A percentile compares a stretch with the other conserved stretches of the same genome.
These are phyloP conservation scores for Colletotrichum viniferum DNA, from an alignment of 2,329 filamentous ascomycete species.

Conservation along the genomic window DNA sequence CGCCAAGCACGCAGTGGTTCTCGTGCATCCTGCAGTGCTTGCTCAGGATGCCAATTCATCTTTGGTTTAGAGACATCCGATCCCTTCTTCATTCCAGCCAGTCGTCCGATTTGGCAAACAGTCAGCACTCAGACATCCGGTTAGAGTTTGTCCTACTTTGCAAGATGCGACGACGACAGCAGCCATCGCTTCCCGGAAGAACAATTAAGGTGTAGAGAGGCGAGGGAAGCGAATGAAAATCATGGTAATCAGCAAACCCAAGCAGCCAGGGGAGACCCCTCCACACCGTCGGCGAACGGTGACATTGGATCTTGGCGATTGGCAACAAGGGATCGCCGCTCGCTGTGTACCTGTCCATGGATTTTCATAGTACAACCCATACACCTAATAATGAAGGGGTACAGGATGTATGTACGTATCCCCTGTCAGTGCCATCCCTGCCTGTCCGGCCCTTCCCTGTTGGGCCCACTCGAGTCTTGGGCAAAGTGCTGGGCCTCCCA, in stretches of 20 bases:
- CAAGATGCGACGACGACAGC: neutral
- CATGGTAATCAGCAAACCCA: constrained; percentile 7
- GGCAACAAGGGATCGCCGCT: constrained; percentile 4
- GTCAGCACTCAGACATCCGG: neutral
- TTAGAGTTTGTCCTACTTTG: neutral
- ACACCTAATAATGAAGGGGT: neutral
- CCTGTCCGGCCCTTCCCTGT: neutral
- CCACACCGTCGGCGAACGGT: constrained; percentile 10
- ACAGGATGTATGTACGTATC: neutral
- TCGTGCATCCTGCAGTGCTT: neutral
- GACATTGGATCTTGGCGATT: neutral
- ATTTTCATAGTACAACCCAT: constrained; percentile 8
- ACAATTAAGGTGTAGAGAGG: constrained; percentile 8
- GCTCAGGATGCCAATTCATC: neutral
- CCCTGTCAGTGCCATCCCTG: neutral
- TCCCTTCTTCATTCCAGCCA: constrained; percentile 3
- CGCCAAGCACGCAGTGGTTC: neutral
- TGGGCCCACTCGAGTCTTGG: neutral
- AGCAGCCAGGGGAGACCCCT: constrained; percentile 3
- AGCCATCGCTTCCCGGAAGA: neutral
- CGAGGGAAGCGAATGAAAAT: constrained; percentile 14
- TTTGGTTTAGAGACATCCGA: neutral
- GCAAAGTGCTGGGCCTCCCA: neutral
- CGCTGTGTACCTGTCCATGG: neutral
- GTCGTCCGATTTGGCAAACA: neutral